Evolutionary conservation across 73 alveolate species (phyloP), one percentile per base, ranked within the genome.

Genomic region (Uronychia binucleata): DNA sequence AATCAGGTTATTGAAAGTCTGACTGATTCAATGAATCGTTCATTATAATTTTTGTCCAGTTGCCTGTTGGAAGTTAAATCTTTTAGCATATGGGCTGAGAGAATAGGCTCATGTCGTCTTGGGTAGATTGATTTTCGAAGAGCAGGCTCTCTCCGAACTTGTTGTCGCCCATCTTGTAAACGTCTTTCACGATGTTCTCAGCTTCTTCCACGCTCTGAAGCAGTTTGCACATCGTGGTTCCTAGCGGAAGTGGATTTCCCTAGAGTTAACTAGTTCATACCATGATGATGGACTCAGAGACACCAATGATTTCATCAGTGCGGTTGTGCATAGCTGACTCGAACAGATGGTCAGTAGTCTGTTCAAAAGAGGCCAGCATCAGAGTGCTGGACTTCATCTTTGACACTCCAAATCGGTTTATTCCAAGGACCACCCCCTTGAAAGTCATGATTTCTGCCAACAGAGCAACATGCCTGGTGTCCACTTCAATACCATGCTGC

Each of bases 391-490:
- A 92, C 74, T 97, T 95, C 99, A 98, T 98, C 84, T 97, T 98
- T 60, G 96, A 83, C 79, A 98, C 97, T 57, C 99, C 99, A 86
- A 96, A 98, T 89, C 99, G 92, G 29, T 96, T 97, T 78, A 96
- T 97, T 30, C 99, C 99, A 32, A 88, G 86, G 32, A 98, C 98
- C 77, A 88, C 31, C 1, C 99, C 98, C 81, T 97, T 96, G 59
- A 90, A 97, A 0, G 99, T 97, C 99, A 98, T 98, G 82, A 94
- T 92, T 83, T 98, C 99, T 28, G 99, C 97, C 59, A 97, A 93
- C 83, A 98, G 94, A 8, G 96, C 92, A 87, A 98, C 94, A 90
- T 98, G 99, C 59, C 99, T 88, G 30, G 94, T 89, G 91, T 98
- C 98, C 11, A 91, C 93, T 31, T 94, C 84, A 60, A 91, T 88